Base-by-base conservation (phyloP, 805 yeast genomes). In the Dipodascus geniculatus region DNA sequence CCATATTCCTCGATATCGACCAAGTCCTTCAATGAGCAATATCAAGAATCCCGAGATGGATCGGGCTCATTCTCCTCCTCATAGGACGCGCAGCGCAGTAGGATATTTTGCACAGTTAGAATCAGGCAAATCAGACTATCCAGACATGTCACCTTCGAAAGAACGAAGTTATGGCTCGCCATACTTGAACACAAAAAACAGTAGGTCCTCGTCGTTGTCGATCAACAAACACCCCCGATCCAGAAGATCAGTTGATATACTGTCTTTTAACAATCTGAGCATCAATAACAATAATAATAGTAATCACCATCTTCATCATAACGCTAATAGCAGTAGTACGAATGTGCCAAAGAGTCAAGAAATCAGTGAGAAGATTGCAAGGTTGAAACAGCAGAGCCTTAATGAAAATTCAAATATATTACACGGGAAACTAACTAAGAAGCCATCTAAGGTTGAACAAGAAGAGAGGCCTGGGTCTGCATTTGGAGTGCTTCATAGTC, bases 391-490 rank as follows among this genome's bases (percentile, higher is more conserved):
- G 44, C 20, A 38, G 20, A n/a, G 20, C 14, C 17, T 14, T 17
- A 38, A 38, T 38, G 20, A 14, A 6, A 38, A 17, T 17, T n/a
- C 20, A 17, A 14, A 38, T 38, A n/a, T 4, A 4, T 38, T 17
- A 38, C 20, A 38, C 19, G 44, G 8, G 20, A 38, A 38, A 38
- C 14, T 38, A 17, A n/a, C 11, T n/a, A 38, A 17, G 44, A 38
- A 38, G 19, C 44, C 33, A 11, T 28, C 33, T 28, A 28, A 11
- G 33, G 6, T 28, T 6, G 33, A 38, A 6, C 17, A 14, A 14
- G 44, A 38, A 6, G 23, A 50, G n/a, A 28, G 42, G 19, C 52
- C 52, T 11, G 52, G 48, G 6, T 38, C 42, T 8, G 52, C 52
- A 17, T 50, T 50, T 50, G 48, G 47, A 3, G 52, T 42, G 11